A percentile compares a stretch with the other conserved stretches of the same genome.
phyloP scores from a whole-genome alignment of 2,329 filamentous ascomycete genomes.

The Claviceps fusiformis region DNA sequence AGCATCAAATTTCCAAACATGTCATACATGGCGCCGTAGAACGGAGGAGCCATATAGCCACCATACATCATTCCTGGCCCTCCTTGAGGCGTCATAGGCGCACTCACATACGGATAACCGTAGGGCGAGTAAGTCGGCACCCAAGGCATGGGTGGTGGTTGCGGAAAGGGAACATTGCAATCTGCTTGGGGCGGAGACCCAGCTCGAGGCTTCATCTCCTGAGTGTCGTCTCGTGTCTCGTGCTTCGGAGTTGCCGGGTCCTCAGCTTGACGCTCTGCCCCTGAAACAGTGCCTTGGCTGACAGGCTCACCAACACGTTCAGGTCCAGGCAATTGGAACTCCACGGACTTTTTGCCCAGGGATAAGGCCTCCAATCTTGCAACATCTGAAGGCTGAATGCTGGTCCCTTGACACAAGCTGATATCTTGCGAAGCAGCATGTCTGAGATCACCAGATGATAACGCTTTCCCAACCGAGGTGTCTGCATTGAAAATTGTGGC shows the following conservation, averaged over 20 bases:
- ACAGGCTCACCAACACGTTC: neutral
- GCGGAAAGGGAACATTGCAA: neutral
- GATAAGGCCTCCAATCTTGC: neutral
- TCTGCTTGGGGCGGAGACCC: neutral
- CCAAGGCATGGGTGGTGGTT: slow-evolving; percentile 8
- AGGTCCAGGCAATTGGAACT: slow-evolving; percentile 3
- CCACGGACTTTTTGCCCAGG: slow-evolving; percentile 5
- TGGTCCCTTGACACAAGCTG: neutral
- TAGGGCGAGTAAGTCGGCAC: slow-evolving; percentile 8
- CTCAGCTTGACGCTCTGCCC: neutral
- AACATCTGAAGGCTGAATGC: neutral
- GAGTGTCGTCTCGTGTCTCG: neutral
- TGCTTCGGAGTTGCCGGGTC: neutral
- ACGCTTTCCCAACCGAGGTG: neutral
- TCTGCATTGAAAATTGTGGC: slow-evolving; percentile 6
- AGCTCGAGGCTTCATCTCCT: neutral
- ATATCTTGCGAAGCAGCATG: neutral
- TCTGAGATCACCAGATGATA: slow-evolving; percentile 2
- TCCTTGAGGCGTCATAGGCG: slow-evolving; percentile 11
- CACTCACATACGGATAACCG: slow-evolving; percentile 8
- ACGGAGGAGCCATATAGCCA: slow-evolving; percentile 10
- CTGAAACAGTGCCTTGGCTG: neutral
- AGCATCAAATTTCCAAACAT: slow-evolving; percentile 10
- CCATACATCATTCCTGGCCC: slow-evolving; percentile 10
- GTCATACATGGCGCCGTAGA: slow-evolving; percentile 10